Conservation (phyloP, 768 basidiomycete species). For the Gautieria morchelliformis region DNA sequence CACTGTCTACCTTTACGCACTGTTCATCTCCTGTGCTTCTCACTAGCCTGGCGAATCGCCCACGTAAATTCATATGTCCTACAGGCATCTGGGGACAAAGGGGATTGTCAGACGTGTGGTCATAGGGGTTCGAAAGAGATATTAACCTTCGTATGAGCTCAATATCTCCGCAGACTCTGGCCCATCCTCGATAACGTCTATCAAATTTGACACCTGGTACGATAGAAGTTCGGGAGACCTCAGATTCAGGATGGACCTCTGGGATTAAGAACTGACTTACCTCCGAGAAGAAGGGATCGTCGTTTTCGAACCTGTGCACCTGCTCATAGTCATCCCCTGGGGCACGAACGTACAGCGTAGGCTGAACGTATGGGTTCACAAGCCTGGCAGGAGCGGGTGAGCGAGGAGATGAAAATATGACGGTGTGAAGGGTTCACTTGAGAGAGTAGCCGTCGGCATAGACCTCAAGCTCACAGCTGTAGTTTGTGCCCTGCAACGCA, state of each 20-base stretch:
- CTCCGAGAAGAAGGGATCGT: conserved; percentile 94
- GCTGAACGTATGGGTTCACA: conserved; percentile 90
- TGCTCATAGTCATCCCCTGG: conserved; percentile 76
- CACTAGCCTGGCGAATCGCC: conserved; percentile 80
- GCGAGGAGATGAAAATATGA: not conserved
- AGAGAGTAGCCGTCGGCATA: conserved; percentile 88
- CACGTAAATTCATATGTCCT: conserved; percentile 88
- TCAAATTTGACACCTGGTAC: conserved; percentile 60
- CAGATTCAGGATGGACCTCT: too few relatives aligned
- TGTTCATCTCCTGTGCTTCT: conserved; percentile 32
- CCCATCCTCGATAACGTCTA: conserved; percentile 83
- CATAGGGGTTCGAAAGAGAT: not conserved
- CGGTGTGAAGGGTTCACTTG: conserved; percentile 38
- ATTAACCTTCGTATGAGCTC: conserved; percentile 70
- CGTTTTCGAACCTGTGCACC: conserved; percentile 59
- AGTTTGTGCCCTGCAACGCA: conserved; percentile 85
- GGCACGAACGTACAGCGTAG: conserved; percentile 75
- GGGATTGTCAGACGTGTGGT: conserved; percentile 3
- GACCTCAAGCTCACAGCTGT: conserved; percentile 91
- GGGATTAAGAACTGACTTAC: conserved; percentile 17
- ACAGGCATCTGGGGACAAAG: conserved; percentile 56
- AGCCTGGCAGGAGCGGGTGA: conserved; percentile 34
- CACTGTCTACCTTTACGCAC: not conserved
- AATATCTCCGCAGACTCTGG: conserved; percentile 73
- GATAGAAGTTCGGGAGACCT: not conserved